Evolutionary conservation across 1,139 yeast species (phyloP), one percentile per base, ranked within the genome.

Genomic region (Taphrina communis): DNA sequence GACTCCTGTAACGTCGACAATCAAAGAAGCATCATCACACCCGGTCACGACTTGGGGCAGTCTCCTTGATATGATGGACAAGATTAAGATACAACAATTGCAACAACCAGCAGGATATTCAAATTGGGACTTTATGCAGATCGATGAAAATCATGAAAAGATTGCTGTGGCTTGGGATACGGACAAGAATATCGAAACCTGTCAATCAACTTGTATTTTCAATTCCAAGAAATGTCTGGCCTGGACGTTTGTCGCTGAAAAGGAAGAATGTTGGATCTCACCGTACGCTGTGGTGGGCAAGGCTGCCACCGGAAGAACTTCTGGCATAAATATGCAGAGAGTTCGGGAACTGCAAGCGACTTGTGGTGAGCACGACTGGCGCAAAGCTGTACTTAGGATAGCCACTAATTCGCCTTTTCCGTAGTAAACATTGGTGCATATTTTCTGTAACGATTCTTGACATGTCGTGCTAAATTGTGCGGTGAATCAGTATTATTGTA

Each of bases 191-290:
- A 44, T 50, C 11, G 48, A 25, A 19, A 17, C 46, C 5, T 63
- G 67, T 25, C 61, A 36, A 38, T 12, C 35, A 12, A 55, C 61
- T 5, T 63, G 67, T 36, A 25, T 44, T n/a, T 38, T 36, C 36
- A 42, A 63, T 19, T 6, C 36, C 11, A 6, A n/a, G 3, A 14
- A 6, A 1, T 63, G 67, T 31, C 25, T 63, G 25, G 67, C 55
- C n/a, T 63, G 67, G 67, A 41, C 61, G 2, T 63, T 55, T 55
- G 31, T 42, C 8, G 55, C 44, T 19, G 41, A n/a, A 12, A 63
- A 38, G 39, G n/a, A 53, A 50, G 42, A 42, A 25, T 63, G 67
- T 31, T 55, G 59, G 55, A 39, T 63, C 6, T 63, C 67, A 35
- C 25, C 41, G 21, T 8, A 11, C 19, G 52, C 38, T 11, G 25